Evolutionary conservation across 1,284 basidiomycete species (phyloP), one percentile per base, ranked within the genome.

Genomic region (Ganoderma meredithae): DNA sequence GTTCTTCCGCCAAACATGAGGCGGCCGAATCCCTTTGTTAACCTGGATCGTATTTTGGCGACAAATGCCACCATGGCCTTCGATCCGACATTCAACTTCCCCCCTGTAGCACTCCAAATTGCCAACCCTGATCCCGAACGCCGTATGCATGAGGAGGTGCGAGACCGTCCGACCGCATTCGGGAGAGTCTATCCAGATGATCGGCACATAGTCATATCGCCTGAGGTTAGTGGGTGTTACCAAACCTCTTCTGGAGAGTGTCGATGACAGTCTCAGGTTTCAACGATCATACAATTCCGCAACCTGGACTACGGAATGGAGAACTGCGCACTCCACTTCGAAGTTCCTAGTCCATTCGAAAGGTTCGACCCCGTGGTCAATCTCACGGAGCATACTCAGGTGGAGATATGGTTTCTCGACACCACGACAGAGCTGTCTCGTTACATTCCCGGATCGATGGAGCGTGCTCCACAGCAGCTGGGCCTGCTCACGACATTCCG

Each of bases 251-350:
- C 31, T 41, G 12, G 39, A 31, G 10, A 25, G 60, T 8, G 5
- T 15, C 22, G 17, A 22, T 60, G 9, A 22, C 17, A 9, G 9
- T 25, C 15, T 60, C 59, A 60, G 59, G 17, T 19, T n/a, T 62
- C 60, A 8, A 62, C 60, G 7, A 27, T 67, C n/a, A 33, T 61
- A 10, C 66, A 67, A 40, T 71, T 72, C 65, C 67, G 71, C 36
- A 70, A 70, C 63, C 41, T 72, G 10, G 72, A 74, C 66, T 71
- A 69, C 53, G 65, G 64, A 12, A 74, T 74, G 72, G 72, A 74
- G 53, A 64, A 65, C 27, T 74, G 72, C 39, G 63, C 68, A 2
- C 60, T 74, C 3, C 62, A 65, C 22, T 39, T 63, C 22, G 62
- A 61, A 15, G n/a, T 71, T 15, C 72, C 72, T 0, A 64, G 15